Evolutionary conservation across 208 protist genomes (phyloP), one percentile per base, ranked within the genome.

Genomic region (Trypanosoma melophagium): DNA sequence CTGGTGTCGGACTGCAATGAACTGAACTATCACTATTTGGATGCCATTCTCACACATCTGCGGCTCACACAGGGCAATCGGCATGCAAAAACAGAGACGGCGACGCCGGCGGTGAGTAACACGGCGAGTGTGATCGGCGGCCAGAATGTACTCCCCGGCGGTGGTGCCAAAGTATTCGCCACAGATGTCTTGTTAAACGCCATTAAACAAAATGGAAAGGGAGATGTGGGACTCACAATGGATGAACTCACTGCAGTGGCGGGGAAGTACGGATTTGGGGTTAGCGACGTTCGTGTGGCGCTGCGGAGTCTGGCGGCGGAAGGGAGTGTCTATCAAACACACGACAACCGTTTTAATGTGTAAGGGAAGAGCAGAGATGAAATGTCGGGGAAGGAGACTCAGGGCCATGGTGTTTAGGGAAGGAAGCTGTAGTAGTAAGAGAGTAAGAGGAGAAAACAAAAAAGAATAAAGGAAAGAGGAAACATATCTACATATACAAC

Each of bases 1-100:
- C 75, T 77, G 49, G 80, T 94, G 35, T 82, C 83, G 41, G 90
- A 96, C 73, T 90, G 84, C 84, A 96, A 96, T 59, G 90, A 96
- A 63, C 73, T 96, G 58, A 94, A 89, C 71, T 96, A 90, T 71
- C 90, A 96, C 74, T 79, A 84, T 64, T 71, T 96, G 24, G 90
- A 96, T 52, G 86, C 79, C n/a, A 81, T 96, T 25, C 83, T 96
- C 14, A 93, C 88, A 10, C 90, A 96, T 69, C 81, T 96, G 21
- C 90, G 90, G 4, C 79, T 96, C 10, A 90, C 85, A 38, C 69
- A 77, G 42, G 90, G 90, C 41, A 81, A 84, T 67, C 66, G 71
- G 50, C 83, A 79, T 21, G 60, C 66, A n/a, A 70, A 41, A 22
- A 35, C 28, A 35, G 60, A 58, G 13, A 55, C 19, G 38, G 65